phyloP scores from a whole-genome alignment of 495 filamentous ascomycete species.

The Barbatosphaeria neglecta region DNA sequence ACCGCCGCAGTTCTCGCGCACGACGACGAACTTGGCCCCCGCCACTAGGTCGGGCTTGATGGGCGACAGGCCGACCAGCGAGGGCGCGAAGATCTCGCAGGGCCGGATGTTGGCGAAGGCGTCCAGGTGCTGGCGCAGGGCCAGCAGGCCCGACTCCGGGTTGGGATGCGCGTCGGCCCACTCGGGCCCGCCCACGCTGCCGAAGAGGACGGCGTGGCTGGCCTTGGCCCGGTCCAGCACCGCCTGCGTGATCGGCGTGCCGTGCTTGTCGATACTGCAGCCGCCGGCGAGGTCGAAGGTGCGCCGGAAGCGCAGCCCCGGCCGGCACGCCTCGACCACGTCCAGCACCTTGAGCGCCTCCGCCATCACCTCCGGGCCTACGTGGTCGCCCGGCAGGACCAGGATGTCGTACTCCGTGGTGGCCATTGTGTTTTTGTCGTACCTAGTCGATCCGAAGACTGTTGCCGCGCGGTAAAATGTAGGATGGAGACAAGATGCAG shows the following conservation, averaged over 20 bases:
- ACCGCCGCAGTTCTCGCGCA: constrained; percentile 41
- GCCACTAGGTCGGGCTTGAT: constrained; percentile 33
- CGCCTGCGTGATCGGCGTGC: constrained; percentile 30
- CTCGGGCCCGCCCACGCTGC: constrained; percentile 38
- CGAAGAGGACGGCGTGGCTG: constrained; percentile 39
- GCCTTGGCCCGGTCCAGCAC: constrained; percentile 30
- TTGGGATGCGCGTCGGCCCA: constrained; percentile 33
- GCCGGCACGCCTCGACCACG: constrained; percentile 24
- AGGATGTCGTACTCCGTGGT: constrained; percentile 32
- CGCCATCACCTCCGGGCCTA: constrained; percentile 43
- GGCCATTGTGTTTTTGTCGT: background rate
- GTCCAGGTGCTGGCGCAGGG: constrained; percentile 35
- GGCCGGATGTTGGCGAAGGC: constrained; percentile 41
- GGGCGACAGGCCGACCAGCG: constrained; percentile 27
- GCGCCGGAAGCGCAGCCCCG: constrained; percentile 25
- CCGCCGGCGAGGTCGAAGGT: constrained; percentile 38
- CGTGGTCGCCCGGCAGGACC: constrained; percentile 41
- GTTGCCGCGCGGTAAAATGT: too few relatives aligned
- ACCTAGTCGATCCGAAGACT: too few relatives aligned
- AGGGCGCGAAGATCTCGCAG: constrained; percentile 31
- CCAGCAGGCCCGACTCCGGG: constrained; percentile 34
- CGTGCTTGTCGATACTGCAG: constrained; percentile 33
- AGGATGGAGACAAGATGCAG: too few relatives aligned
- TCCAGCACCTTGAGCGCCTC: constrained; percentile 42
- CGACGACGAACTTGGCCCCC: constrained; percentile 38